A percentile compares a stretch with the other conserved stretches of the same genome.
Evolutionary conservation across 306 rosid species (phyloP).

Genomic region (Inga oerstediana): DNA sequence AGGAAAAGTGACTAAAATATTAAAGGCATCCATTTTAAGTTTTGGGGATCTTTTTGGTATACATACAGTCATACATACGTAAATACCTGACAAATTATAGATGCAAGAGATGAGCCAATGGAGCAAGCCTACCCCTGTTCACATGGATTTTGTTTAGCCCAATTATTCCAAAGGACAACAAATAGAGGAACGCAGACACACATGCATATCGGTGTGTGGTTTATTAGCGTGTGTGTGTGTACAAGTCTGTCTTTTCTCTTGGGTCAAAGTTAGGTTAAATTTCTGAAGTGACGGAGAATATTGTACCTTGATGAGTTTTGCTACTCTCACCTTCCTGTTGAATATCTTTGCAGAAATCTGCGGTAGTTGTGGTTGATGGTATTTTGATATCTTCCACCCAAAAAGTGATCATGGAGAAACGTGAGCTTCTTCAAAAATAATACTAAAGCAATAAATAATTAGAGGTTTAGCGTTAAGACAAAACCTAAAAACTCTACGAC

Average conservation of each 20-base stretch:
- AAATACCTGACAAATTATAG: neutral
- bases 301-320: neutral
- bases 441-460: neutral
- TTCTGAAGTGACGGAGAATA: neutral
- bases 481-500: too few species aligned
- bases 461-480: neutral
- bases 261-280: neutral
- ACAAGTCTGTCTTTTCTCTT: neutral
- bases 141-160: too few species aligned
- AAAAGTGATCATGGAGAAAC: neutral
- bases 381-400: neutral
- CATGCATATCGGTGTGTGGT: too few species aligned
- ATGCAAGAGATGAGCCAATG: neutral
- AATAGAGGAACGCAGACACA: too few species aligned
- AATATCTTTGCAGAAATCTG: neutral
- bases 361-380: neutral
- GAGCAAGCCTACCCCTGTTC: neutral
- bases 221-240: too few species aligned
- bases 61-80: neutral
- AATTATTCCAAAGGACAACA: too few species aligned
- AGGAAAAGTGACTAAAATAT: too few species aligned
- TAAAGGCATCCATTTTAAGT: too few species aligned
- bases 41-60: too few species aligned
- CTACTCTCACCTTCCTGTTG: neutral
- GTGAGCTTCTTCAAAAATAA: neutral